A percentile compares a stretch with the other conserved stretches of the same genome.
These are phyloP conservation scores for Lolium perenne DNA, from an alignment of 176 grass and related monocot species.

Conservation along the genomic window DNA sequence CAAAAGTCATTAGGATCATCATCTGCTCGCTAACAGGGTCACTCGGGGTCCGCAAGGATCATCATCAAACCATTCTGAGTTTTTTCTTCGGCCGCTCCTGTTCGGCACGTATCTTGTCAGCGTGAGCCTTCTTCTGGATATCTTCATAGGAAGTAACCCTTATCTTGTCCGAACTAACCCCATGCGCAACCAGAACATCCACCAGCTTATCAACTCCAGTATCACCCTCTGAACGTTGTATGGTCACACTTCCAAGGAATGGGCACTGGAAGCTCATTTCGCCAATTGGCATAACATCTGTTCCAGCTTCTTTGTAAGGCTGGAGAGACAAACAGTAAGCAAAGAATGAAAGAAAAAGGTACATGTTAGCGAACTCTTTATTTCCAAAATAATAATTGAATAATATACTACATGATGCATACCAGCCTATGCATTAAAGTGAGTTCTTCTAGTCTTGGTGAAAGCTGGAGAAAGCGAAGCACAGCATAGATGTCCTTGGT, in stretches of 20 bases:
- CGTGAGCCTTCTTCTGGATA: not conserved
- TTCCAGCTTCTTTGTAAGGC: not conserved
- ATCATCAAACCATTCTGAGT: not conserved
- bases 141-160: slow-evolving; percentile 18
- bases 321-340: slow-evolving; percentile 7
- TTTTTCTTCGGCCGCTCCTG: not conserved
- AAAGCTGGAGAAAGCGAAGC: slow-evolving; percentile 44
- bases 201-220: slow-evolving; percentile 2
- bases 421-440: slow-evolving; percentile 6
- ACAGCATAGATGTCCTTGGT: slow-evolving; percentile 7
- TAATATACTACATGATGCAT: not conserved
- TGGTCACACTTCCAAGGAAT: slow-evolving; percentile 34
- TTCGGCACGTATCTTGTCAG: not conserved
- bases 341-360: not conserved
- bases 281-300: not conserved
- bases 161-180: slow-evolving; percentile 31
- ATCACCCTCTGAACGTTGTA: slow-evolving; percentile 37
- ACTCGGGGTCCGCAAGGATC: not conserved
- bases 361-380: not conserved
- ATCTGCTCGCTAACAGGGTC: not conserved
- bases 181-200: slow-evolving; percentile 13
- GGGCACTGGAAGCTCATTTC: slow-evolving; percentile 37
- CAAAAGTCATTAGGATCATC: not conserved
- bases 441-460: slow-evolving; percentile 34
- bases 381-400: not conserved